phyloP scores from a whole-genome alignment of 495 filamentous ascomycete genomes.

The Penicillium cosmopolitanum region DNA sequence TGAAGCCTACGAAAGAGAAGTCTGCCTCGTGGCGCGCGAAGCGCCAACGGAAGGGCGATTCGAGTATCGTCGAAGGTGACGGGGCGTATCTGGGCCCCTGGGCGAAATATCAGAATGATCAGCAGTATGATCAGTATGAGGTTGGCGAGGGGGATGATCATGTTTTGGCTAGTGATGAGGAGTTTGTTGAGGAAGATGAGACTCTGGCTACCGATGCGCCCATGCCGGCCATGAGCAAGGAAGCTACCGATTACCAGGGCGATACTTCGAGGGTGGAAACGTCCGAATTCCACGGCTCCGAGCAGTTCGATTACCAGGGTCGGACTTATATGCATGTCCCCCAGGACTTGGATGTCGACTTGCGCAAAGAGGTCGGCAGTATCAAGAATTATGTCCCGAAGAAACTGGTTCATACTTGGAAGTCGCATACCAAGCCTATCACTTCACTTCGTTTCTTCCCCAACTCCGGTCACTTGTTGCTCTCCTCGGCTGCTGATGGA shows the following conservation, averaged over 20 bases:
- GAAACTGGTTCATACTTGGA: conserved; percentile 89
- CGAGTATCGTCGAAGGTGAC: conserved; percentile 80
- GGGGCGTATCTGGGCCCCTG: conserved; percentile 91
- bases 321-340: conserved; percentile 84
- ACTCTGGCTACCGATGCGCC: conserved; percentile 46
- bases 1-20: conserved; percentile 67
- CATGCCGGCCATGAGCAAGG: conserved; percentile 58
- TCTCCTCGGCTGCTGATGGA: conserved; percentile 83
- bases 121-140: conserved; percentile 64
- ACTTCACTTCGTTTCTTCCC: conserved; percentile 89
- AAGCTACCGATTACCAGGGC: conserved; percentile 62
- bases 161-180: conserved; percentile 75
- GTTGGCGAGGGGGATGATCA: conserved; percentile 50
- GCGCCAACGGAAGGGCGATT: conserved; percentile 81
- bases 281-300: conserved; percentile 83
- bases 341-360: conserved; percentile 89
- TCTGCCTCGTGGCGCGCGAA: conserved; percentile 66
- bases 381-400: conserved; percentile 90
- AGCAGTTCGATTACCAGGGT: conserved; percentile 87
- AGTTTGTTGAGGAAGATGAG: conserved; percentile 69
- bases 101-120: conserved; percentile 77
- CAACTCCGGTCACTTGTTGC: conserved; percentile 78
- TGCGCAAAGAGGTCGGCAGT: conserved; percentile 77
- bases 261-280: conserved; percentile 66
- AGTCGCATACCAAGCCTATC: conserved; percentile 82